phyloP scores from a whole-genome alignment of 1,139 yeast species.

The Debaryomyces sp. region DNA sequence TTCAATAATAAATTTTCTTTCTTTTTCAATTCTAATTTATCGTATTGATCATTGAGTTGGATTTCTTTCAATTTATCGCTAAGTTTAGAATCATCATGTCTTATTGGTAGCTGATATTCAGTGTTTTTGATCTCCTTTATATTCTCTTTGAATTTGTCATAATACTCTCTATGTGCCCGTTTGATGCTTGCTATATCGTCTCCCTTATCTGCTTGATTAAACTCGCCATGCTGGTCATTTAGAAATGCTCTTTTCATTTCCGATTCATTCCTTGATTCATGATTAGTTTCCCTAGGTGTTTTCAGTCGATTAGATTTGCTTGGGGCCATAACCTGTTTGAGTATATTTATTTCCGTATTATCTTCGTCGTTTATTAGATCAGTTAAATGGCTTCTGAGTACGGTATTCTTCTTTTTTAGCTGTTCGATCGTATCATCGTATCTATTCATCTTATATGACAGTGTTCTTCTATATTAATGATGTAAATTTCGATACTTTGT shows the following conservation, averaged over 20 bases:
- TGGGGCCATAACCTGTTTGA: constrained; percentile 10
- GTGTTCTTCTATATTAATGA: background rate
- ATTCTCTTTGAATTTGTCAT: constrained; percentile 14
- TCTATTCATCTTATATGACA: constrained; percentile 1
- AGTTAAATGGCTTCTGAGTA: constrained; percentile 10
- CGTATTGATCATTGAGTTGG: background rate
- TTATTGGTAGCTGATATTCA: constrained; percentile 14
- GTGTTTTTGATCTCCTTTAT: constrained; percentile 13
- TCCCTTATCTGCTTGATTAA: background rate
- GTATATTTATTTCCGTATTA: constrained; percentile 13
- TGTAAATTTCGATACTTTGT: background rate
- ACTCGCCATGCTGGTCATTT: background rate
- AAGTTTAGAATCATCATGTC: background rate
- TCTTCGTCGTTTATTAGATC: constrained; percentile 13
- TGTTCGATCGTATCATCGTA: constrained; percentile 10
- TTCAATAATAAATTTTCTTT: constrained; percentile 12
- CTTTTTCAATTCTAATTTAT: constrained; percentile 6
- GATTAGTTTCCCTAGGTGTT: background rate
- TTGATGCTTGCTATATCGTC: background rate
- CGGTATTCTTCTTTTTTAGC: constrained; percentile 10
- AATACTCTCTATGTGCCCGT: constrained; percentile 5
- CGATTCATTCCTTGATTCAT: background rate
- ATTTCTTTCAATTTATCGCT: constrained; percentile 2
- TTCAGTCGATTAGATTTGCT: background rate
- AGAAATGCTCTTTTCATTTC: background rate